phyloP scores from a whole-genome alignment of 2,329 filamentous ascomycete genomes.

The Hypoxylon sp. region DNA sequence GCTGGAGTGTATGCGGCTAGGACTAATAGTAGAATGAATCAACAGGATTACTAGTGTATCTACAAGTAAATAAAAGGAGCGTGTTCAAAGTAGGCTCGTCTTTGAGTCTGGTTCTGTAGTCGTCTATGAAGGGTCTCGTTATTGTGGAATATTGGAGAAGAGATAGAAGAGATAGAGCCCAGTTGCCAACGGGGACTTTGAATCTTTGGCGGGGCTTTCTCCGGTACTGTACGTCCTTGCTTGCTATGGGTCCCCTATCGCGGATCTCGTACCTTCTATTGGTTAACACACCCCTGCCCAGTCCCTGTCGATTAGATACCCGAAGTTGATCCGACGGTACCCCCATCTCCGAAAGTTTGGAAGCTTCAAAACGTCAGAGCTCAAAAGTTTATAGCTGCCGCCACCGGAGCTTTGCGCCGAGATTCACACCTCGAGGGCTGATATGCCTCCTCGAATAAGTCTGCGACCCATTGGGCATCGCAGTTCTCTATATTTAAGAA shows the following conservation, averaged over 20 bases:
- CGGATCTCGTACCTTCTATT: conserved; percentile 21
- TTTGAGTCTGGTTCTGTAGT: background rate
- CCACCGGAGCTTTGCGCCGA: conserved; percentile 23
- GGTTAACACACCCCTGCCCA: background rate
- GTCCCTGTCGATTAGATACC: conserved; percentile 16
- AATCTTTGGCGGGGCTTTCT: conserved; percentile 31
- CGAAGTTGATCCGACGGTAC: conserved; percentile 36
- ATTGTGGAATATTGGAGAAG: conserved; percentile 9
- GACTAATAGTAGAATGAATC: background rate
- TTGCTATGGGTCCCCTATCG: background rate
- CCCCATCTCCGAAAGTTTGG: conserved; percentile 18
- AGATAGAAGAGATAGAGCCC: no score
- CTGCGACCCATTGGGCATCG: conserved; percentile 48
- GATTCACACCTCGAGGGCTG: conserved; percentile 21
- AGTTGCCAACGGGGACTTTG: no score
- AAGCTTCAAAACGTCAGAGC: conserved; percentile 26
- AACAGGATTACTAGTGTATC: background rate
- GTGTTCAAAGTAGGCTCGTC: background rate
- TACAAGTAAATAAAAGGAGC: background rate
- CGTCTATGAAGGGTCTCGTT: background rate
- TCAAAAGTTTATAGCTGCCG: conserved; percentile 15
- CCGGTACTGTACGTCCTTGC: background rate
- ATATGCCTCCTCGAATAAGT: conserved; percentile 52
- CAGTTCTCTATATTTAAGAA: conserved; percentile 29
- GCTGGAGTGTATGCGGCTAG: background rate